phyloP scores from a whole-genome alignment of 768 basidiomycete genomes.

The Lentinula sp. region DNA sequence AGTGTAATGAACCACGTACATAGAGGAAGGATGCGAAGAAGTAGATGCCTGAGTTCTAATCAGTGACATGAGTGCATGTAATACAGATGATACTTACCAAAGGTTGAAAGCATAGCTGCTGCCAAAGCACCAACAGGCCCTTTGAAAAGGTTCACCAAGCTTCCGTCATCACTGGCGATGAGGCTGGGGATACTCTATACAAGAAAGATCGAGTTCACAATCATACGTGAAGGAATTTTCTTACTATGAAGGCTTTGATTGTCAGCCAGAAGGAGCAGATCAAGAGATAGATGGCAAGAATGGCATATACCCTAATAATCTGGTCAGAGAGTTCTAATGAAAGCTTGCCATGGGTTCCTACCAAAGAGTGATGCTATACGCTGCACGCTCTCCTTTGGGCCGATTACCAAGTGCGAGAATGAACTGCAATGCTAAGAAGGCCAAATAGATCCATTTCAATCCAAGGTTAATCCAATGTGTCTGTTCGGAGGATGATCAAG shows the following conservation, averaged over 20 bases:
- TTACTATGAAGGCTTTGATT: slow-evolving; percentile 66
- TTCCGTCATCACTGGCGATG: slow-evolving; percentile 38
- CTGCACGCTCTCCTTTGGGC: slow-evolving; percentile 80
- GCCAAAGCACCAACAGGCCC: slow-evolving; percentile 78
- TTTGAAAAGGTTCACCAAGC: slow-evolving; percentile 61
- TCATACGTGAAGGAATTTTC: slow-evolving; percentile 11
- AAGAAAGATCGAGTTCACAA: not conserved
- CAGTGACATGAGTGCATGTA: not conserved
- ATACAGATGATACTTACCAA: slow-evolving; percentile 42
- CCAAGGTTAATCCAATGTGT: slow-evolving; percentile 85
- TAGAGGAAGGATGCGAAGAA: slow-evolving; percentile 80
- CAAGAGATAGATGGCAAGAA: slow-evolving; percentile 79
- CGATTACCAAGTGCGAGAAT: slow-evolving; percentile 65
- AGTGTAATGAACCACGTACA: slow-evolving; percentile 36
- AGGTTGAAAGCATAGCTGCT: slow-evolving; percentile 84
- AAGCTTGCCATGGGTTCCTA: slow-evolving; percentile 19
- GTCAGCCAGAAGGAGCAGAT: slow-evolving; percentile 87
- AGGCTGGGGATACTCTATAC: slow-evolving; percentile 45
- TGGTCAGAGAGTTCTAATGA: not conserved
- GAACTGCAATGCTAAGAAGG: slow-evolving; percentile 74
- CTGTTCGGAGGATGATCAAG: slow-evolving; percentile 26
- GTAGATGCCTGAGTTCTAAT: slow-evolving; percentile 55
- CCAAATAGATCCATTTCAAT: slow-evolving; percentile 83
- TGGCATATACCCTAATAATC: slow-evolving; percentile 66
- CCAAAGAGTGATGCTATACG: slow-evolving; percentile 71